phyloP scores from a whole-genome alignment of 2,329 filamentous ascomycete species.

The Byssoonygena ceratinophila region DNA sequence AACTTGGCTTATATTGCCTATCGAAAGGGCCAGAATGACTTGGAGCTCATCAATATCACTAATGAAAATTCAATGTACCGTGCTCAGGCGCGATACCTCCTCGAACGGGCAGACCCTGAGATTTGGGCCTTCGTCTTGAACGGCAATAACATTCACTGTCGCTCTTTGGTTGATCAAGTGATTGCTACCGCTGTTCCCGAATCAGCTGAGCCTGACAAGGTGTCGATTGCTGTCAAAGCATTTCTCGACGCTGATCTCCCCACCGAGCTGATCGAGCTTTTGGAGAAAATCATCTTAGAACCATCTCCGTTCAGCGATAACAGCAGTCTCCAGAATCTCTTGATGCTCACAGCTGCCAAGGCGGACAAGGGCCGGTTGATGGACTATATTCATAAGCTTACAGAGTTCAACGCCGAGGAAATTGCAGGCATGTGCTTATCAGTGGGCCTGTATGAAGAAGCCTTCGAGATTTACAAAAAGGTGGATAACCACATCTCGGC shows the following conservation, averaged over 20 bases:
- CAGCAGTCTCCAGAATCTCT: conserved; percentile 84
- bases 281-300: conserved; percentile 99
- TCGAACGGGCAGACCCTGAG: conserved; percentile 80
- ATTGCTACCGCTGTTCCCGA: conserved; percentile 90
- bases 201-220: conserved; percentile 84
- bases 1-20: conserved; percentile 93
- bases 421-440: conserved; percentile 90
- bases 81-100: conserved; percentile 86
- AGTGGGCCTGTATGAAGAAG: conserved; percentile 89
- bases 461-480: conserved; percentile 98
- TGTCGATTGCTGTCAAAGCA: conserved; percentile 84
- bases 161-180: conserved; percentile 90
- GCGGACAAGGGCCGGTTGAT: conserved; percentile 90
- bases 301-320: conserved; percentile 99
- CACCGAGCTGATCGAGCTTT: conserved; percentile 85
- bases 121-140: conserved; percentile 93
- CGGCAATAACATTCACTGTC: conserved; percentile 88
- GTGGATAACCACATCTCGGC: conserved; percentile 78
- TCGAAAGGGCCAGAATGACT: conserved; percentile 89
- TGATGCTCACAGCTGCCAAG: conserved; percentile 93
- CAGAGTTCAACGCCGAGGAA: conserved; percentile 81
- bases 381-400: conserved; percentile 88
- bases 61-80: conserved; percentile 99
- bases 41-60: conserved; percentile 94
- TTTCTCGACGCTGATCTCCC: conserved; percentile 88